Evolutionary conservation across 306 rosid genomes (phyloP).

Genomic region (Cotoneaster glaucophyllus): DNA sequence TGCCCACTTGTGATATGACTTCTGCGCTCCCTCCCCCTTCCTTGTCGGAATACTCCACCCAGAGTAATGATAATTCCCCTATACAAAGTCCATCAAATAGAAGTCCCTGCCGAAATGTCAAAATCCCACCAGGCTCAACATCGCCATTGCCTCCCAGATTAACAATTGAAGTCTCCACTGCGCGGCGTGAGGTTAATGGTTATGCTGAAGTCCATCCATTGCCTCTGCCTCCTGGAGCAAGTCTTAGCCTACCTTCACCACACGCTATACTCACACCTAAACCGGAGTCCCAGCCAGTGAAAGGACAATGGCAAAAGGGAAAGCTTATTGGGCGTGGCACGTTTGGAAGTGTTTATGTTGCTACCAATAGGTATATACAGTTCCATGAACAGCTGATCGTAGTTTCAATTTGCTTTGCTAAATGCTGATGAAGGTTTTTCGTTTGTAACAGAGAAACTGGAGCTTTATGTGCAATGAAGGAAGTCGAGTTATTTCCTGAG

Average conservation of each 20-base stretch:
- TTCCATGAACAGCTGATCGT: slow-evolving; percentile 4
- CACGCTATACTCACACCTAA: slow-evolving; percentile 17
- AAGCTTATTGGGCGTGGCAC: slow-evolving; percentile 99
- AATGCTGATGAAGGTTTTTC: slow-evolving; percentile 5
- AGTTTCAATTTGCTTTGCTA: slow-evolving; percentile 15
- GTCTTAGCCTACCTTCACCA: slow-evolving; percentile 6
- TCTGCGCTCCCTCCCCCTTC: slow-evolving; percentile 38
- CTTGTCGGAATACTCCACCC: slow-evolving; percentile 35
- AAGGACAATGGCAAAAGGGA: slow-evolving; percentile 88
- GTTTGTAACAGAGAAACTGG: slow-evolving; percentile 61
- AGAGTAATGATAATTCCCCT: slow-evolving; percentile 54
- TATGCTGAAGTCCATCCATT: slow-evolving; percentile 63
- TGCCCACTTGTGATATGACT: slow-evolving; percentile 28
- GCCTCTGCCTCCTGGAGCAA: slow-evolving; percentile 85
- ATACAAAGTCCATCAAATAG: slow-evolving; percentile 43
- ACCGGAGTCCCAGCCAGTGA: slow-evolving; percentile 49
- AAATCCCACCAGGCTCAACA: slow-evolving; percentile 42
- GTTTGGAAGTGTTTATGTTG: slow-evolving; percentile 90
- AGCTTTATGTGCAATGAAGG: slow-evolving; percentile 99
- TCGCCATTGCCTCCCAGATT: slow-evolving; percentile 36
- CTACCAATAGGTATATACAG: slow-evolving; percentile 65
- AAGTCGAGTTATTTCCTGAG: slow-evolving; percentile 74
- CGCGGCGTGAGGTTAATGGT: slow-evolving; percentile 42
- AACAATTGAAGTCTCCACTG: slow-evolving; percentile 32
- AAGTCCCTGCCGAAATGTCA: slow-evolving; percentile 36